Base-by-base conservation (phyloP, 2,329 filamentous ascomycete species). In the Aspergillus melleus region DNA sequence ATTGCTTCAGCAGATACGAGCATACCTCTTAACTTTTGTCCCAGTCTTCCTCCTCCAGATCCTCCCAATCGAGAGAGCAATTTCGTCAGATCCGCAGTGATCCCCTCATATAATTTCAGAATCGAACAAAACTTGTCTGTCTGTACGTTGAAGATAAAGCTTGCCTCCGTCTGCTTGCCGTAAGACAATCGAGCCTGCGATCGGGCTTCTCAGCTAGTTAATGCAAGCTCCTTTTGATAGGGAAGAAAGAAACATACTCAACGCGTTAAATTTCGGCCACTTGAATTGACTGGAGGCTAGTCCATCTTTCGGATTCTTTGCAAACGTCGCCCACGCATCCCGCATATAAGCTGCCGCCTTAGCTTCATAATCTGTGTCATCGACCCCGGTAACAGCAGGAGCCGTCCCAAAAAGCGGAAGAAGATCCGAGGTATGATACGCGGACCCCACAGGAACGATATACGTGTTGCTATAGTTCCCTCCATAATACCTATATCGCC, bases 401-500 rank as follows among this genome's bases (percentile, higher is more conserved):
- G 56, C 56, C 6, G 51, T 58, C 11, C 50, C 56, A 30, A 58
- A 58, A 22, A 58, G 24, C n/a, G 49, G n/a, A 20, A 54, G 42
- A n/a, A 47, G 10, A 22, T 58, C 56, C 1, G 50, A 36, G 8
- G 50, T 30, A 24, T 58, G 51, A 12, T 49, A 58, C 16, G 50
- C 42, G 9, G 51, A 58, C 5, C 56, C 56, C 4, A 49, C 56
- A 20, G 56, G 56, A 8, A 20, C 29, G 16, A 58, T 49, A 16
- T 39, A 24, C 26, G 51, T 54, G 16, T 54, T 54, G 24, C 19
- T 30, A 49, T 58, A 58, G 19, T 44, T 47, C 0, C 55, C 55
- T 1, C 55, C 55, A 39, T 58, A 58, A 9, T 58, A 58, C 10
- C 55, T 39, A 14, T 58, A 58, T 20, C 55, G 55, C 51, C 51